Evolutionary conservation across 768 basidiomycete species (phyloP).

Genomic region (Auriculariales sp.): DNA sequence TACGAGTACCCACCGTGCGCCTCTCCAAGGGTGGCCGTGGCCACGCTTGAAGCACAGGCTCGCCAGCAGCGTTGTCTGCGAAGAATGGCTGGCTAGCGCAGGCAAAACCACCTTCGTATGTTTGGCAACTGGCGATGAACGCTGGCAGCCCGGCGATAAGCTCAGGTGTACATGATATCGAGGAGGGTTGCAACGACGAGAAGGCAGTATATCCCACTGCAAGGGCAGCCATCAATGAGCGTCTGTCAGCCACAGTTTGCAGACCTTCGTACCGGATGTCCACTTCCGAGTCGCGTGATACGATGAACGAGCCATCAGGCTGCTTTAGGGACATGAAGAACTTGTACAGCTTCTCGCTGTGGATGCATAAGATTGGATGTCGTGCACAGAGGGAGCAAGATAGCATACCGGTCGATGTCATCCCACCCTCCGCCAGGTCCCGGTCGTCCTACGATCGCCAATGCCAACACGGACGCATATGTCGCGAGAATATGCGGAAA

Average conservation of each 20-base stretch:
- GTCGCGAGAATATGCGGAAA: conserved; percentile 78
- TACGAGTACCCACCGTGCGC: conserved; percentile 98
- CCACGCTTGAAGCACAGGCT: conserved; percentile 19
- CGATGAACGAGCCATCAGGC: conserved; percentile 84
- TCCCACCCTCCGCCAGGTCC: conserved; percentile 75
- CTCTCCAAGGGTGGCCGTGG: conserved; percentile 79
- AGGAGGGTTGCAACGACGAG: conserved; percentile 71
- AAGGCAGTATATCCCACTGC: conserved; percentile 87
- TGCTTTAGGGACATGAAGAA: conserved; percentile 91
- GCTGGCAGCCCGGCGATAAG: conserved; percentile 59
- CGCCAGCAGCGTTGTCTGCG: conserved; percentile 8
- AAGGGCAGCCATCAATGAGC: not conserved
- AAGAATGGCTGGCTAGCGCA: conserved; percentile 63
- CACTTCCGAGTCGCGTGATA: conserved; percentile 76
- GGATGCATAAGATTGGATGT: not conserved
- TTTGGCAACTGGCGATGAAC: conserved; percentile 85
- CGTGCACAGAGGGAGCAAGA: not conserved
- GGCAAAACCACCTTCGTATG: conserved; percentile 93
- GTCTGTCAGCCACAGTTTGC: not conserved
- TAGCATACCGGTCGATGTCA: conserved; percentile 57
- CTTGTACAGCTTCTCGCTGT: conserved; percentile 59
- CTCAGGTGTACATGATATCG: conserved; percentile 77
- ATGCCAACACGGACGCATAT: conserved; percentile 71
- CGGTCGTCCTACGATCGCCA: conserved; percentile 69
- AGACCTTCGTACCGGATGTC: conserved; percentile 68